Evolutionary conservation across 768 basidiomycete genomes (phyloP).

Genomic region (Leccinellum luteum): DNA sequence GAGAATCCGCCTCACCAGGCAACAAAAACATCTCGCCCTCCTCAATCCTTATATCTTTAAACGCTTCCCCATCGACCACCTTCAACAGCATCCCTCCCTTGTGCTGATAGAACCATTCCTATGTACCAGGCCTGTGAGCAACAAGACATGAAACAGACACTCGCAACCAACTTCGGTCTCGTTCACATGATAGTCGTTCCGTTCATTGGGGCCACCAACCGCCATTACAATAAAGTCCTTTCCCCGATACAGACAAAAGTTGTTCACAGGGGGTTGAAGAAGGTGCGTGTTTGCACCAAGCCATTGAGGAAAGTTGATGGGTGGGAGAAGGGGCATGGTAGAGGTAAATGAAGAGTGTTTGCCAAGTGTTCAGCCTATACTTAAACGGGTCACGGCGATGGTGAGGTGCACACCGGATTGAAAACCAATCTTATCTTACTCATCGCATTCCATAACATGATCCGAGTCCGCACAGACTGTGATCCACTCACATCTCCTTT

Average conservation of each 20-base stretch:
- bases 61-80: slow-evolving; percentile 75
- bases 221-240: slow-evolving; percentile 93
- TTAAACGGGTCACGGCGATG: neutral
- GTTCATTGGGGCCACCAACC: slow-evolving; percentile 92
- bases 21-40: slow-evolving; percentile 98
- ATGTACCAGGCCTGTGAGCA: neutral
- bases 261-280: slow-evolving; percentile 90
- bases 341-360: too few species aligned
- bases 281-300: slow-evolving; percentile 75
- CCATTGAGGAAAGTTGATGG: slow-evolving; percentile 91
- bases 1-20: slow-evolving; percentile 56
- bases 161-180: slow-evolving; percentile 72
- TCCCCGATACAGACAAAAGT: slow-evolving; percentile 80
- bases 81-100: slow-evolving; percentile 91
- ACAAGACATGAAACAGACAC: neutral
- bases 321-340: slow-evolving; percentile 70
- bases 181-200: slow-evolving; percentile 94
- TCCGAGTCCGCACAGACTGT: neutral
- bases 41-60: slow-evolving; percentile 83
- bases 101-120: slow-evolving; percentile 99
- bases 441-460: neutral
- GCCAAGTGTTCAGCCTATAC: neutral
- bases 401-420: too few species aligned
- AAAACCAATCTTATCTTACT: neutral
- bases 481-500: neutral